Evolutionary conservation across 2,329 filamentous ascomycete genomes (phyloP).

Genomic region (Hypomyces rosellus): DNA sequence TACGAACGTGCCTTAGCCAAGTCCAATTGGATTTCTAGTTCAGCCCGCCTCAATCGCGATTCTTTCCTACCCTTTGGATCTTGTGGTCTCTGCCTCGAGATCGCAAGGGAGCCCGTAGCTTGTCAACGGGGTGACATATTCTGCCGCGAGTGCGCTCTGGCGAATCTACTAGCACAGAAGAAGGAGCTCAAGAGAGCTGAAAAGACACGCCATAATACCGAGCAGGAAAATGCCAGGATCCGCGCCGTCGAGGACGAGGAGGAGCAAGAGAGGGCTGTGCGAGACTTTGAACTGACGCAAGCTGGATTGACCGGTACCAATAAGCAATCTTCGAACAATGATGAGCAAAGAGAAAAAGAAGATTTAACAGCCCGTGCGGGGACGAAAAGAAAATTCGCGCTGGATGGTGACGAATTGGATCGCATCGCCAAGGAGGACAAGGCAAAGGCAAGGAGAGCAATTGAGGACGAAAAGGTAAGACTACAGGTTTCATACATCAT

Average conservation of each 20-base stretch:
- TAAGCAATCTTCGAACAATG: slow-evolving; percentile 27
- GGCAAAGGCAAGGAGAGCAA: slow-evolving; percentile 59
- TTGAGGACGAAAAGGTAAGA: slow-evolving; percentile 65
- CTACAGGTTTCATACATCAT: background rate
- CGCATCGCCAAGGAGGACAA: slow-evolving; percentile 65
- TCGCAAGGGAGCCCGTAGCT: slow-evolving; percentile 74
- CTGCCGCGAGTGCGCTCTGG: slow-evolving; percentile 88
- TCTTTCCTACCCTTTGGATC: slow-evolving; percentile 88
- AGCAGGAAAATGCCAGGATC: slow-evolving; percentile 56
- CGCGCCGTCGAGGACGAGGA: slow-evolving; percentile 59
- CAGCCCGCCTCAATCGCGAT: slow-evolving; percentile 80
- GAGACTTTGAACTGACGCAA: slow-evolving; percentile 80
- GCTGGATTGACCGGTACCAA: slow-evolving; percentile 51
- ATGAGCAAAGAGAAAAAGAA: background rate
- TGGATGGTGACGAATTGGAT: slow-evolving; percentile 70
- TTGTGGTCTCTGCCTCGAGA: slow-evolving; percentile 79
- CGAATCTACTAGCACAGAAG: slow-evolving; percentile 83
- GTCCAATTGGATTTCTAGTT: slow-evolving; percentile 71
- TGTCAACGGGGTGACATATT: slow-evolving; percentile 85
- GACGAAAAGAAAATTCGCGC: slow-evolving; percentile 64
- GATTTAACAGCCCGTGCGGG: slow-evolving; percentile 15
- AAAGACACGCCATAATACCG: slow-evolving; percentile 54
- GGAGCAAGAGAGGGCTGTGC: slow-evolving; percentile 61
- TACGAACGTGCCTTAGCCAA: slow-evolving; percentile 82
- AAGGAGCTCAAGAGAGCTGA: slow-evolving; percentile 84